Conservation (phyloP, 495 filamentous ascomycete species). For the Penicillium arizonense region DNA sequence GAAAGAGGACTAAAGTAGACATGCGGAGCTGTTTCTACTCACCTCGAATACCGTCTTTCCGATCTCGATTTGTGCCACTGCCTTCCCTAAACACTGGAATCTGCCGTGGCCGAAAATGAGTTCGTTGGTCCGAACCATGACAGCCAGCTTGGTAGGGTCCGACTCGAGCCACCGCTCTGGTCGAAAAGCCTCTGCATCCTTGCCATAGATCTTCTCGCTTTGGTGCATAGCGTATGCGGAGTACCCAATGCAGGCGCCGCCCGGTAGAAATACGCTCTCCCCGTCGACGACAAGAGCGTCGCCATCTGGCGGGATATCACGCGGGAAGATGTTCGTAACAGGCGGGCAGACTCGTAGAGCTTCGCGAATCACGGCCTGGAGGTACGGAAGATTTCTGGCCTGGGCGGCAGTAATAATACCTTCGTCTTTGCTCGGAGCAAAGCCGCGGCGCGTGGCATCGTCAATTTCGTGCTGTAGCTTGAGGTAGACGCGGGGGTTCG, state of each 20-base stretch:
- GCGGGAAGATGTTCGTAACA: slow-evolving; percentile 46
- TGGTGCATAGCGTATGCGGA: slow-evolving; percentile 51
- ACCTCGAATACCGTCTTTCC: slow-evolving; percentile 59
- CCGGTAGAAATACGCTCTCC: slow-evolving; percentile 46
- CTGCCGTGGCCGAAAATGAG: slow-evolving; percentile 35
- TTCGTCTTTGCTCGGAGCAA: slow-evolving; percentile 32
- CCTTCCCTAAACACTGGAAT: slow-evolving; percentile 35
- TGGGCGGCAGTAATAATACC: slow-evolving; percentile 40
- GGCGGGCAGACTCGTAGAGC: slow-evolving; percentile 54
- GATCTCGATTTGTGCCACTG: slow-evolving; percentile 41
- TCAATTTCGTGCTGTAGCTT: slow-evolving; percentile 28
- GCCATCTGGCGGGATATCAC: slow-evolving; percentile 47
- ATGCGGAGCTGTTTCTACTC: neutral
- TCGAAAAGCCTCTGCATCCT: slow-evolving; percentile 57
- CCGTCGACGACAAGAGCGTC: slow-evolving; percentile 42
- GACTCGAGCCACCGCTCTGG: slow-evolving; percentile 68
- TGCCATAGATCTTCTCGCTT: slow-evolving; percentile 53
- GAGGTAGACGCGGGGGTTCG: slow-evolving; percentile 38
- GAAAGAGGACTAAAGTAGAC: slow-evolving; percentile 5
- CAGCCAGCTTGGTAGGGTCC: slow-evolving; percentile 36
- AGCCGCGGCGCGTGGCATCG: slow-evolving; percentile 6
- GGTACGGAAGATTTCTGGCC: slow-evolving; percentile 46
- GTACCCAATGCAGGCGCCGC: slow-evolving; percentile 49
- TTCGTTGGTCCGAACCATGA: slow-evolving; percentile 52
- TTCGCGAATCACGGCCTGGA: slow-evolving; percentile 58